Evolutionary conservation across 2,329 filamentous ascomycete genomes (phyloP).

Genomic region (Beauveria caledonica): DNA sequence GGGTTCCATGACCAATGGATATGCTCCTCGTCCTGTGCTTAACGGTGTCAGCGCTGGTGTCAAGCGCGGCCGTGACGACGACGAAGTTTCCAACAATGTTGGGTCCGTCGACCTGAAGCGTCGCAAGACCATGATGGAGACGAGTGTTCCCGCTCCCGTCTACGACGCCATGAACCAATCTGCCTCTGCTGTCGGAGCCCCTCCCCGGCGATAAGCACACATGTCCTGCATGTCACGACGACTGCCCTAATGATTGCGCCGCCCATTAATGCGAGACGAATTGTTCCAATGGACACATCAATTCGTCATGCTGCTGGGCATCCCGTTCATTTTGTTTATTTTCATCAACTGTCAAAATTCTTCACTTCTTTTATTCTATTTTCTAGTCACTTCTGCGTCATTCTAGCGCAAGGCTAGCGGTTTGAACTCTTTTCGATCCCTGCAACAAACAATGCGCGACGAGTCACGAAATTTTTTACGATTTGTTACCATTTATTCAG

Average conservation of each 20-base stretch:
- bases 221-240: neutral
- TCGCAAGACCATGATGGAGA: conserved; percentile 66
- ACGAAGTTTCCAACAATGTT: conserved; percentile 47
- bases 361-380: neutral
- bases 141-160: conserved; percentile 39
- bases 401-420: neutral
- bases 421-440: conserved; percentile 7
- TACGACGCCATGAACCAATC: conserved; percentile 44
- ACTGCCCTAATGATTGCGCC: conserved; percentile 3
- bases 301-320: neutral
- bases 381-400: conserved; percentile 7
- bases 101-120: conserved; percentile 61
- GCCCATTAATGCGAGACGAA: neutral
- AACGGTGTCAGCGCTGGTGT: conserved; percentile 48
- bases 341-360: conserved; percentile 4
- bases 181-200: conserved; percentile 35
- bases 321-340: conserved; percentile 1
- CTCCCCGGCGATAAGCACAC: conserved; percentile 29
- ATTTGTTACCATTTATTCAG: conserved; percentile 9
- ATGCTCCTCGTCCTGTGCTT: conserved; percentile 54
- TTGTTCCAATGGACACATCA: neutral
- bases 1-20: conserved; percentile 50
- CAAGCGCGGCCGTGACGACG: conserved; percentile 48
- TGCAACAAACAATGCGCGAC: conserved; percentile 8
- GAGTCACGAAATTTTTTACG: conserved; percentile 9